Conservation (phyloP, 2,329 filamentous ascomycete genomes). For the Fusarium tupiense region DNA sequence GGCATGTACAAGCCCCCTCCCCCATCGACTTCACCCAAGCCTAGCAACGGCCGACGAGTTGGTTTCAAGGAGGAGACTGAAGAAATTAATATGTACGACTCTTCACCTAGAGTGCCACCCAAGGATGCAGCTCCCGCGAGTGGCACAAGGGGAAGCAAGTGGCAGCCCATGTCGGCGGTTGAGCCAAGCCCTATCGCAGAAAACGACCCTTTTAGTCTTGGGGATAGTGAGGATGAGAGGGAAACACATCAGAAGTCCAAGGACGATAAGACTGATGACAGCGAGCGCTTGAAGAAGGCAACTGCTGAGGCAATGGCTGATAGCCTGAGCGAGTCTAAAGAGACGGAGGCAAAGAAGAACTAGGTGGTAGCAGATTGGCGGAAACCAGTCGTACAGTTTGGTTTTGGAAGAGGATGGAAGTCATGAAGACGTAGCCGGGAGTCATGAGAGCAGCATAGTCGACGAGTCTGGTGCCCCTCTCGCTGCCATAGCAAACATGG, state of each 20-base stretch:
- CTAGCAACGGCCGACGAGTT: constrained; percentile 61
- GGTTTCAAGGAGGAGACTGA: constrained; percentile 73
- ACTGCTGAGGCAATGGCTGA: constrained; percentile 70
- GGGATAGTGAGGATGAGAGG: constrained; percentile 95
- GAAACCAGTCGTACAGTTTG: neutral
- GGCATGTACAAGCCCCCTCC: constrained; percentile 80
- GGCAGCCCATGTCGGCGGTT: constrained; percentile 90
- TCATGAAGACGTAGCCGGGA: neutral
- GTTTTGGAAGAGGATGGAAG: neutral
- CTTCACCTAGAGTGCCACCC: constrained; percentile 64
- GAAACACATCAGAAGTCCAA: constrained; percentile 64
- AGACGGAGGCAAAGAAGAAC: constrained; percentile 48
- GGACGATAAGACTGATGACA: constrained; percentile 64
- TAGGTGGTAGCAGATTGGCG: constrained; percentile 25
- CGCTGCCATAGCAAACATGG: constrained; percentile 5
- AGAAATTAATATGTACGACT: constrained; percentile 81
- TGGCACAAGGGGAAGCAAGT: constrained; percentile 85
- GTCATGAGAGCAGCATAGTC: constrained; percentile 9
- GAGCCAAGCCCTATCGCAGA: constrained; percentile 84
- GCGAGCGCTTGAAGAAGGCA: constrained; percentile 71
- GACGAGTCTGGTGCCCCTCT: constrained; percentile 13
- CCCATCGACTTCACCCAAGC: constrained; percentile 61
- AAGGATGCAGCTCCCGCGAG: constrained; percentile 59
- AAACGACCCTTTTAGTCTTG: constrained; percentile 95
- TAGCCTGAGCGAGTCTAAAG: constrained; percentile 57